A percentile compares a stretch with the other conserved stretches of the same genome.
Conservation (phyloP, 2,329 filamentous ascomycete species). For the Trichoderma endophyticum region DNA sequence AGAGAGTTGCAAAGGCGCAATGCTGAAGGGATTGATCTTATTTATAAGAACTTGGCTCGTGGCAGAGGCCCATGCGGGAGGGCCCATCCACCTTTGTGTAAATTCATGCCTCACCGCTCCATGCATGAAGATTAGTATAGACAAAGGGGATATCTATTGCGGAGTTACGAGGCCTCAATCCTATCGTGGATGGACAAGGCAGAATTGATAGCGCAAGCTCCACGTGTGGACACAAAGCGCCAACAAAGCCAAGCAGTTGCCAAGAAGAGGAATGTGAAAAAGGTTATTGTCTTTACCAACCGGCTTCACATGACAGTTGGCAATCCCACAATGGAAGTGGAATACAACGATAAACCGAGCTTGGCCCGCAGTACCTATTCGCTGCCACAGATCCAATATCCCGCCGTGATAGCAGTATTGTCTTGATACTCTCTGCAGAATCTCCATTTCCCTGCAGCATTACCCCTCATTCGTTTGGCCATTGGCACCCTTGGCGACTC, state of each 20-base stretch:
- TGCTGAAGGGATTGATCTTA: not conserved
- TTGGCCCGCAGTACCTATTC: not conserved
- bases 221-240: not conserved
- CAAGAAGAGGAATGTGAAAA: not conserved
- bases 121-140: not conserved
- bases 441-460: not conserved
- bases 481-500: not conserved
- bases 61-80: not conserved
- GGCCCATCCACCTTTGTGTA: not conserved
- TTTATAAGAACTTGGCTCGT: not conserved
- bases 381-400: not conserved
- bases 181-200: not conserved
- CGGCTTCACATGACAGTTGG: not conserved
- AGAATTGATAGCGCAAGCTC: not conserved
- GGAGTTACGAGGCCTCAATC: not conserved
- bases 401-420: not conserved
- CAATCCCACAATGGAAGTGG: not conserved
- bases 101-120: not conserved
- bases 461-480: not conserved
- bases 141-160: not conserved
- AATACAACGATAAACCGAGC: not conserved
- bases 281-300: not conserved
- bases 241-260: not conserved
- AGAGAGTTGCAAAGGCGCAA: not conserved
- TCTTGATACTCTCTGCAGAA: not conserved